Evolutionary conservation across 768 basidiomycete genomes (phyloP), one percentile per base, ranked within the genome.

Genomic region (Ramaria sp.): DNA sequence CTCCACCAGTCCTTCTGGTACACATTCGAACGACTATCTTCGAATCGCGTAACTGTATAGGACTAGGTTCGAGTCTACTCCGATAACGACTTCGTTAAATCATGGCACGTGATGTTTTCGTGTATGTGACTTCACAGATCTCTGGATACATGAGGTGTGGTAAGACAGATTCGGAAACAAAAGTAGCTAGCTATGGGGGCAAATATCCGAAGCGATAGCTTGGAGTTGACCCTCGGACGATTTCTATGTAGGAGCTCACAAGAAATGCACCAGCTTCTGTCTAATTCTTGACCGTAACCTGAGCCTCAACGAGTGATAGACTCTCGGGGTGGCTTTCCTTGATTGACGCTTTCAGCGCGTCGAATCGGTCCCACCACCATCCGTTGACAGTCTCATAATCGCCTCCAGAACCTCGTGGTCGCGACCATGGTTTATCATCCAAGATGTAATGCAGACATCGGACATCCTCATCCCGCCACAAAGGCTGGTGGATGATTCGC

Each of bases 381-480:
- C 67, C 63, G 63, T 88, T 76, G 59, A 78, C 66, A 55, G 75
- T 73, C 53, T 77, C 78, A 59, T 78, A 81, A n/a, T 78, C 69
- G 30, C 69, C 69, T n/a, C 70, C 70, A n/a, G 73, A 66, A 1
- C 73, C 73, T 37, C 72, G 70, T 57, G 80, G 78, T 1, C 71
- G 73, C 34, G 79, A 71, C 92, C 92, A 95, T 12, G 92, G 92
- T 67, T 95, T 95, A 64, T 92, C 88, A 1, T 78, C 67, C 55
- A 92, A 71, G 64, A 94, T 91, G 65, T 90, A 94, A 68, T 95
- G 93, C 20, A 94, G 72, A 65, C 91, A 88, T 58, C 84, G 81
- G 37, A 94, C 82, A 68, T 92, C 86, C 3, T 84, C 81, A 65
- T 96, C 91, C 45, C 78, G 72, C 95, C 95, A 99, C 63, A 91